A percentile compares a stretch with the other conserved stretches of the same genome.
These are phyloP conservation scores for Pseudoturritis turrita DNA, from an alignment of 345 rosid species.

Conservation along the genomic window DNA sequence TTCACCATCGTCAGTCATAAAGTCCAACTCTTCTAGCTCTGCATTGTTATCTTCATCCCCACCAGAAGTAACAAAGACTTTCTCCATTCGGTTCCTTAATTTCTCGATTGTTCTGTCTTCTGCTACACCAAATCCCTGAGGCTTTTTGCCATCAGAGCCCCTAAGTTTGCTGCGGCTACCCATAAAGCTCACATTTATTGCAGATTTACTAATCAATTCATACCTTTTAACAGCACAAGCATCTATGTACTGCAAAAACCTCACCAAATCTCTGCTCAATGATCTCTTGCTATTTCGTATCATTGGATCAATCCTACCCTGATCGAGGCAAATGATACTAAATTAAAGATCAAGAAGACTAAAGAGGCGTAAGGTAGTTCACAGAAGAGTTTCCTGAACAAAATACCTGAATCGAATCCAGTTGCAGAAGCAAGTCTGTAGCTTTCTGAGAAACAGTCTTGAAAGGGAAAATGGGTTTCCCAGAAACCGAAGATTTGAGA, in stretches of 20 bases:
- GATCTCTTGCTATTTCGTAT: conserved; percentile 74
- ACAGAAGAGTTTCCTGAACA: neutral
- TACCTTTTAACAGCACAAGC: conserved; percentile 41
- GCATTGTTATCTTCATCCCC: conserved; percentile 42
- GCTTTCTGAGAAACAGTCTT: conserved; percentile 49
- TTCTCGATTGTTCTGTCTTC: conserved; percentile 39
- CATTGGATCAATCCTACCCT: conserved; percentile 66
- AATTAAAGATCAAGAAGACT: neutral
- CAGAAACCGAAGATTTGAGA: conserved; percentile 60
- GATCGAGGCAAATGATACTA: neutral
- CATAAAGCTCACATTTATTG: conserved; percentile 32
- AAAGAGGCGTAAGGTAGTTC: neutral
- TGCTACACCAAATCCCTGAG: conserved; percentile 27
- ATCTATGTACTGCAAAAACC: conserved; percentile 60
- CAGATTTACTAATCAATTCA: conserved; percentile 28
- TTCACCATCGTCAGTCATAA: conserved; percentile 30
- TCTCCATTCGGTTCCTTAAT: conserved; percentile 43
- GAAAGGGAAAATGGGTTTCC: conserved; percentile 41
- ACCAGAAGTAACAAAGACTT: conserved; percentile 40
- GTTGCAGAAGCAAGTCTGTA: conserved; percentile 56
- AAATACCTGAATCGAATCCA: conserved; percentile 79
- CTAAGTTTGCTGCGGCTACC: conserved; percentile 29
- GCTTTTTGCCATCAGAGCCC: neutral
- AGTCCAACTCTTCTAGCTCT: conserved; percentile 62
- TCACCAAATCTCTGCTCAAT: conserved; percentile 55